Base-by-base conservation (phyloP, 306 rosid species). In the Macrotyloma uniflorum region DNA sequence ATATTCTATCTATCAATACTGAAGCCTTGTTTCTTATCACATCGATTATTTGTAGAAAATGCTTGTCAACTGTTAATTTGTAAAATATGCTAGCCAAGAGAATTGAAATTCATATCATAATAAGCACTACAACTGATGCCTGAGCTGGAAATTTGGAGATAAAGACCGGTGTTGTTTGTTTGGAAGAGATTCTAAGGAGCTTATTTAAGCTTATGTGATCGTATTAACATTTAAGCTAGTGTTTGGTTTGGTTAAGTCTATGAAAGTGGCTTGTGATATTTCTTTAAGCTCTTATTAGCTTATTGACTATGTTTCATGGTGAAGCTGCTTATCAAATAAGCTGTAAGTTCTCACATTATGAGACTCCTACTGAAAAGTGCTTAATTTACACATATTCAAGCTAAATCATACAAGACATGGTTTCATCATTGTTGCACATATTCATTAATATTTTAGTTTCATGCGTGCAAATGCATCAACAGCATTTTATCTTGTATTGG, bases 91-190 rank as follows among this genome's bases (percentile, higher is more conserved):
- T 32, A 30, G 36, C 20, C 51, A 6, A 35, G 80, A 49, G 22
- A 80, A 24, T n/a, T 76, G 69, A 65, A 76, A 38, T 76, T 62
- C 33, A 14, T 50, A 4, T 76, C 62, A 64, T 76, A 36, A n/a
- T 57, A 70, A 45, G 63, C 49, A 47, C 36, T 8, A 9, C 50
- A 49, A 53, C 76, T 46, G 43, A 40, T 36, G 66, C 40, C 35
- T 9, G 14, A 75, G 40, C 58, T 14, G 59, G 36, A 68, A 61
- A 75, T 42, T 45, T 32, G 38, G 72, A 70, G 66, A 69, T 24
- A 3, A 16, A 54, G 10, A 1, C 3, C n/a, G n/a, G 70, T 4
- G 7, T n/a, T n/a, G n/a, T n/a, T n/a, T n/a, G n/a, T 38, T 38
- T 36, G n/a, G 18, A 36, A 12, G 50, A 19, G 32, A 65, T 20